Percentiles rank a stretch among this genome's conserved stretches.
phyloP scores from a whole-genome alignment of 371 early-diverging fungal species.

The Mucor ambiguus region DNA sequence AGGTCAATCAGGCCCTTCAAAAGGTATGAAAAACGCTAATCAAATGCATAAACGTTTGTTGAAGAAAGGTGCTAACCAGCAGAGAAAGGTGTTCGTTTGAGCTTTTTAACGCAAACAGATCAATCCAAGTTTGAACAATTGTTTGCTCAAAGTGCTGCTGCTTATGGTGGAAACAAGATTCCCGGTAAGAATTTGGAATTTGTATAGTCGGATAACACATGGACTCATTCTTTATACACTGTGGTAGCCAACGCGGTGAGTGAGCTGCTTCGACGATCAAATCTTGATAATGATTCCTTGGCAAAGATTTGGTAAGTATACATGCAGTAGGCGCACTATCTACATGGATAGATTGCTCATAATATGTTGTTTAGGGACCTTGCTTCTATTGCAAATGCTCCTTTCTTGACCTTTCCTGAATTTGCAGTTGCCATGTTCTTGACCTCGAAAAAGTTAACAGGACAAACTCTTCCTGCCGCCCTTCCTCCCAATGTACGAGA shows the following conservation, averaged over 20 bases:
- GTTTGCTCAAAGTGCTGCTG: slow-evolving; percentile 40
- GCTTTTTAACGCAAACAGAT: slow-evolving; percentile 47
- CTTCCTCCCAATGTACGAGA: slow-evolving; percentile 46
- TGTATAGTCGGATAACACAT: not conserved
- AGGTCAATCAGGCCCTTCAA: slow-evolving; percentile 24
- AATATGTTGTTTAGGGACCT: slow-evolving; percentile 38
- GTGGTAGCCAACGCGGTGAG: slow-evolving; percentile 41
- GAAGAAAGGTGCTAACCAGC: not conserved
- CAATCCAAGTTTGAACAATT: slow-evolving; percentile 52
- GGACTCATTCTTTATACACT: not conserved
- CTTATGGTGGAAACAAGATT: slow-evolving; percentile 42
- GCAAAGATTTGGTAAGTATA: slow-evolving; percentile 50
- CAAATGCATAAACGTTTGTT: not conserved
- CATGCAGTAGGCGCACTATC: too few relatives aligned
- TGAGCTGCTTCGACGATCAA: slow-evolving; percentile 43
- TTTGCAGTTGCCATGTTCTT: slow-evolving; percentile 66
- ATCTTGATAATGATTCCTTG: slow-evolving; percentile 49
- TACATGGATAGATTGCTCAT: not conserved
- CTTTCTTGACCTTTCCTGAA: slow-evolving; percentile 57
- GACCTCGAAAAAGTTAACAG: slow-evolving; percentile 48
- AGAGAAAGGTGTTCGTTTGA: slow-evolving; percentile 46
- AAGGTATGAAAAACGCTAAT: slow-evolving; percentile 13
- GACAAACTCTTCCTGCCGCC: slow-evolving; percentile 42
- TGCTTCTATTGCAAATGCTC: slow-evolving; percentile 42
- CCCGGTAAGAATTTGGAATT: slow-evolving; percentile 30